These are phyloP conservation scores for Sclerotiophoma versabilis DNA, from an alignment of 2,329 filamentous ascomycete species.

Conservation along the genomic window DNA sequence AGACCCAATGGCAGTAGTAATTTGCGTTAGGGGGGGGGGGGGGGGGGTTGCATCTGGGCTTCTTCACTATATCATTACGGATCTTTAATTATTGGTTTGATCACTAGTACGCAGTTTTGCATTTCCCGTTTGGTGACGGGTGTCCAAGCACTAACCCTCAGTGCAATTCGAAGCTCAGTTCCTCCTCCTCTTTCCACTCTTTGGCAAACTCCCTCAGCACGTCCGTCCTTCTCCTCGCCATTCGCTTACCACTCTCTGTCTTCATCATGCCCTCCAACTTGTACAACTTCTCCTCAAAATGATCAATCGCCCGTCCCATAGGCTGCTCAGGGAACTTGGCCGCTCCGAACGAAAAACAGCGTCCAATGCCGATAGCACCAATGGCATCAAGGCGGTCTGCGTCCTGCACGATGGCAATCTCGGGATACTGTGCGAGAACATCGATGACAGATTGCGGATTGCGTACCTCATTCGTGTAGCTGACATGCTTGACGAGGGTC, in stretches of 20 bases:
- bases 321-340: slow-evolving; percentile 36
- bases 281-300: slow-evolving; percentile 47
- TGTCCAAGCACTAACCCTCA: too few relatives aligned
- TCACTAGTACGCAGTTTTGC: background rate
- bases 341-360: slow-evolving; percentile 79
- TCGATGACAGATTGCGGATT: slow-evolving; percentile 66
- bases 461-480: slow-evolving; percentile 76
- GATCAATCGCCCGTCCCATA: slow-evolving; percentile 41
- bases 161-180: slow-evolving; percentile 24
- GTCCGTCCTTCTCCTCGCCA: slow-evolving; percentile 24
- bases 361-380: slow-evolving; percentile 82
- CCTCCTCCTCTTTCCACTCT: slow-evolving; percentile 24
- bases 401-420: slow-evolving; percentile 87
- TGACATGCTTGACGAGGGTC: slow-evolving; percentile 76
- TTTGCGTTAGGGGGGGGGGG: background rate
- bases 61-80: slow-evolving; percentile 12
- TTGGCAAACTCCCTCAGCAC: slow-evolving; percentile 25
- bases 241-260: slow-evolving; percentile 34
- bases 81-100: slow-evolving; percentile 9
- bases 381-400: slow-evolving; percentile 92
- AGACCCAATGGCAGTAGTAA: slow-evolving; percentile 13
- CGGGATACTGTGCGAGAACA: slow-evolving; percentile 71
- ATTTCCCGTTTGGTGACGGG: too few relatives aligned
- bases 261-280: slow-evolving; percentile 48
- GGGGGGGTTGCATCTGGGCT: background rate